A percentile compares a stretch with the other conserved stretches of the same genome.
phyloP scores from a whole-genome alignment of 2,329 filamentous ascomycete genomes.

The Achaetomium macrosporum region DNA sequence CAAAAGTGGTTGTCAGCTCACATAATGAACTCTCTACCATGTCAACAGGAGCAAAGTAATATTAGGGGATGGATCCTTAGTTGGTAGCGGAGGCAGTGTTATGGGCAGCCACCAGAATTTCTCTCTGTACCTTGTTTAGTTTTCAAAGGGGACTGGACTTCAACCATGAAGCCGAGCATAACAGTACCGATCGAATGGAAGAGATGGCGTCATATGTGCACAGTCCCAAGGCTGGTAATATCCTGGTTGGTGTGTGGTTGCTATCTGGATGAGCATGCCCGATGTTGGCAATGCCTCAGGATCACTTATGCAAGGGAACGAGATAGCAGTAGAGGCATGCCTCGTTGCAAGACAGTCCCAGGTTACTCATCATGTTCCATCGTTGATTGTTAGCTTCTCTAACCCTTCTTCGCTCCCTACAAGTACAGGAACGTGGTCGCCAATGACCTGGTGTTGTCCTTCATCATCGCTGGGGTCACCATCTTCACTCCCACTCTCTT shows the following conservation, averaged over 20 bases:
- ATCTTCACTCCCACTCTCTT: conserved; percentile 9
- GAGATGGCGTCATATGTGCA: conserved; percentile 7
- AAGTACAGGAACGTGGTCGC: conserved; percentile 3
- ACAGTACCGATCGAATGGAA: conserved; percentile 17
- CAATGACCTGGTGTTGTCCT: conserved; percentile 12
- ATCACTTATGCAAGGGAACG: too few relatives aligned
- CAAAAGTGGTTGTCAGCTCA: conserved; percentile 22
- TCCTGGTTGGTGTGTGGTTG: neutral
- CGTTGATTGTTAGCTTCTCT: conserved; percentile 19
- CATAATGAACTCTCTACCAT: conserved; percentile 23
- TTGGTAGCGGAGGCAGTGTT: conserved; percentile 17
- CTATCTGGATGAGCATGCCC: too few relatives aligned
- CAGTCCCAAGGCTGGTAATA: neutral
- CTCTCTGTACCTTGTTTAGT: conserved; percentile 26
- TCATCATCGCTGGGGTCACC: neutral
- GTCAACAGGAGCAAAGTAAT: conserved; percentile 15
- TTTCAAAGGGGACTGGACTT: conserved; percentile 18
- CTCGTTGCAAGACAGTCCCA: neutral
- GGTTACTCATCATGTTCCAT: conserved; percentile 14
- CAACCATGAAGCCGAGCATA: conserved; percentile 11
- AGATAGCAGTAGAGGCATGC: neutral
- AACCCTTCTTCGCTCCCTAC: conserved; percentile 12
- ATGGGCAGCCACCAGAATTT: conserved; percentile 17
- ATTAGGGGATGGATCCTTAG: conserved; percentile 22
- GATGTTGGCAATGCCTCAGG: too few relatives aligned